Conservation (phyloP, 2,329 filamentous ascomycete genomes). For the Pleoardoris graminearum region DNA sequence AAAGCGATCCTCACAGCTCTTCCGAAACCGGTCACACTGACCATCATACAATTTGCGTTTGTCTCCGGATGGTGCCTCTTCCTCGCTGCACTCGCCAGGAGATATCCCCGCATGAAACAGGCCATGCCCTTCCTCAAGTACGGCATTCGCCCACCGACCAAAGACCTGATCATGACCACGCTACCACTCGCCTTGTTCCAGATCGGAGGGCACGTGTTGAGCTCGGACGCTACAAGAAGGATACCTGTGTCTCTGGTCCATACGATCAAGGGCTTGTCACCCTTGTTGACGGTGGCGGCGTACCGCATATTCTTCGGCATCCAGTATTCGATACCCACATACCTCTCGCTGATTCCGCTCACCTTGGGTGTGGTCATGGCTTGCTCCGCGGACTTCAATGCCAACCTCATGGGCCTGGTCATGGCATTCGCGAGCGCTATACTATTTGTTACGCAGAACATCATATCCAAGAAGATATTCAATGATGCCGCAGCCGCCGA, state of each 20-base stretch:
- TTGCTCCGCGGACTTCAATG: conserved; percentile 87
- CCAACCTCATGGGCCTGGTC: conserved; percentile 85
- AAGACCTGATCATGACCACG: conserved; percentile 81
- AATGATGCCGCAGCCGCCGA: conserved; percentile 89
- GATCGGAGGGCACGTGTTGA: conserved; percentile 89
- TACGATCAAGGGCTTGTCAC: conserved; percentile 96
- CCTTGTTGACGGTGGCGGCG: conserved; percentile 90
- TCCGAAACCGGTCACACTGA: conserved; percentile 87
- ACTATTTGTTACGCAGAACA: conserved; percentile 97
- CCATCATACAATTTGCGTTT: conserved; percentile 89
- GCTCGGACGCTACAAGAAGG: conserved; percentile 88
- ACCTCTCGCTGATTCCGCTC: conserved; percentile 73
- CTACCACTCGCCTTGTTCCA: conserved; percentile 93
- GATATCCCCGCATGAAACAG: conserved; percentile 71
- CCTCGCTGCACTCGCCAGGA: conserved; percentile 72
- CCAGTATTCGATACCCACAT: conserved; percentile 82
- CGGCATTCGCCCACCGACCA: conserved; percentile 78
- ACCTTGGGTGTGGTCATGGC: conserved; percentile 95
- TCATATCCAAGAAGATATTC: conserved; percentile 96
- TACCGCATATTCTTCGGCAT: conserved; percentile 90
- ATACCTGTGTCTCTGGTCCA: conserved; percentile 97
- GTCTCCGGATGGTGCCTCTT: conserved; percentile 86
- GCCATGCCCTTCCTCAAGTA: conserved; percentile 78
- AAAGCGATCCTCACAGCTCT: conserved; percentile 95
- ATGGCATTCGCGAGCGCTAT: conserved; percentile 89